Percentiles rank a stretch among this genome's conserved stretches.
phyloP scores from a whole-genome alignment of 2,329 filamentous ascomycete genomes.

The Colletotrichum navitas region DNA sequence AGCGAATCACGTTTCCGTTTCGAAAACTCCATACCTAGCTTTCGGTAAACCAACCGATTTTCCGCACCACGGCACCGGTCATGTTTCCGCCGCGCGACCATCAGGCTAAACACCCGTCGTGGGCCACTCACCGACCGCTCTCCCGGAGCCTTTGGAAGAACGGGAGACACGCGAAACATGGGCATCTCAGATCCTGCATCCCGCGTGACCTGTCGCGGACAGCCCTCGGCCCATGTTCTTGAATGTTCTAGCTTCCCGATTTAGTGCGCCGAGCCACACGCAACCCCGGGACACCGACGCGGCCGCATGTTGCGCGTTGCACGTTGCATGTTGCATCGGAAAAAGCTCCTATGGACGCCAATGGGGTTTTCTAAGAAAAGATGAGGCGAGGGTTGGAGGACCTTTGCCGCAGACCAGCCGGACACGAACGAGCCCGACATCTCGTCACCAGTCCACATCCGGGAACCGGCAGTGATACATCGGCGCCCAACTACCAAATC shows the following conservation, averaged over 20 bases:
- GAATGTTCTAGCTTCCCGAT: slow-evolving; percentile 29
- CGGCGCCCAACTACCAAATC: slow-evolving; percentile 23
- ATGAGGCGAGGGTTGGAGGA: slow-evolving; percentile 8
- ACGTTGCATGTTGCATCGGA: slow-evolving; percentile 8
- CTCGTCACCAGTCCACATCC: slow-evolving; percentile 19
- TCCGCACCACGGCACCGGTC: slow-evolving; percentile 22
- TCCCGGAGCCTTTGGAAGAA: slow-evolving; percentile 22
- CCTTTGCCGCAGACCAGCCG: neutral
- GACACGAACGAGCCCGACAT: slow-evolving; percentile 10
- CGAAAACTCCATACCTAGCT: neutral
- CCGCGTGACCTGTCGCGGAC: slow-evolving; percentile 40
- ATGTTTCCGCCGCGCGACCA: slow-evolving; percentile 17
- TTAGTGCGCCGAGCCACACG: neutral
- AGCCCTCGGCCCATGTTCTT: slow-evolving; percentile 21
- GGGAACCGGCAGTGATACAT: slow-evolving; percentile 16
- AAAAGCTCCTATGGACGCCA: neutral
- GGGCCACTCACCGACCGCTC: slow-evolving; percentile 34
- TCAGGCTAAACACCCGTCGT: neutral
- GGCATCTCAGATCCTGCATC: slow-evolving; percentile 23
- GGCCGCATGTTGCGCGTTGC: neutral
- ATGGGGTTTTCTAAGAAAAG: slow-evolving; percentile 17
- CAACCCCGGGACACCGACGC: neutral
- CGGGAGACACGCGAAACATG: neutral
- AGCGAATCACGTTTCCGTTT: slow-evolving; percentile 11
- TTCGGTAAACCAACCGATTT: slow-evolving; percentile 31